phyloP scores from a whole-genome alignment of 2,329 filamentous ascomycete species.

The Metarhizium anisopliae region DNA sequence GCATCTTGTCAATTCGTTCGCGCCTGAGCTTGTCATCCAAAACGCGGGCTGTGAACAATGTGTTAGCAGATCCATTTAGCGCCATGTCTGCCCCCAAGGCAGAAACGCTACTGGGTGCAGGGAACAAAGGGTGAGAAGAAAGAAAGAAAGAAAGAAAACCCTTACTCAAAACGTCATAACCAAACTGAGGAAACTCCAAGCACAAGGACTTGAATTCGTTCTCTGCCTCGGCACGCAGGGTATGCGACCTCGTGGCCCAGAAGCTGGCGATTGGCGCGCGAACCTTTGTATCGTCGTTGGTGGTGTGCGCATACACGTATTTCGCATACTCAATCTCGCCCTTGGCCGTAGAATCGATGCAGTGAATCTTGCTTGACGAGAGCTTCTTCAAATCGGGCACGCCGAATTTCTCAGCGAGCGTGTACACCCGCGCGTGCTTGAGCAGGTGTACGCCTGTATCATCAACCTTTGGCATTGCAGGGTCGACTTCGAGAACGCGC shows the following conservation, averaged over 20 bases:
- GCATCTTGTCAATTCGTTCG: slow-evolving; percentile 51
- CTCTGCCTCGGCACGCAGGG: slow-evolving; percentile 77
- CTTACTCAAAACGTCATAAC: slow-evolving; percentile 81
- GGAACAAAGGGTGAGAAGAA: background rate
- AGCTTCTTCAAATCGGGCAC: slow-evolving; percentile 62
- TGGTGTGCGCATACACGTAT: slow-evolving; percentile 77
- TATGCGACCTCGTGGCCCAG: slow-evolving; percentile 76
- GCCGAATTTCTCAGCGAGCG: slow-evolving; percentile 71
- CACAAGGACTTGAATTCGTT: slow-evolving; percentile 77
- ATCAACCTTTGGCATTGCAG: slow-evolving; percentile 57
- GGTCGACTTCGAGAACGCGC: slow-evolving; percentile 61
- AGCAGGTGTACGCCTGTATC: slow-evolving; percentile 75
- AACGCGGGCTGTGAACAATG: slow-evolving; percentile 40
- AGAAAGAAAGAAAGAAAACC: slow-evolving; percentile 9
- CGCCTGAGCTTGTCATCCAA: slow-evolving; percentile 59
- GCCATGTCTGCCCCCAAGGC: background rate
- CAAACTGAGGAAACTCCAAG: slow-evolving; percentile 83
- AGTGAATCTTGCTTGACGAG: slow-evolving; percentile 84
- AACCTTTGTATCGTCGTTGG: slow-evolving; percentile 59
- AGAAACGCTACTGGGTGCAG: too few species aligned
- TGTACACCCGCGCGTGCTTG: slow-evolving; percentile 84
- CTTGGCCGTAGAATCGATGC: slow-evolving; percentile 76
- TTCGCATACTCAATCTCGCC: slow-evolving; percentile 88
- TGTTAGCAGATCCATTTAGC: slow-evolving; percentile 6
- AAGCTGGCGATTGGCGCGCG: slow-evolving; percentile 80